Conservation (phyloP, 805 yeast genomes). For the Lipomyces chichibuensis region DNA sequence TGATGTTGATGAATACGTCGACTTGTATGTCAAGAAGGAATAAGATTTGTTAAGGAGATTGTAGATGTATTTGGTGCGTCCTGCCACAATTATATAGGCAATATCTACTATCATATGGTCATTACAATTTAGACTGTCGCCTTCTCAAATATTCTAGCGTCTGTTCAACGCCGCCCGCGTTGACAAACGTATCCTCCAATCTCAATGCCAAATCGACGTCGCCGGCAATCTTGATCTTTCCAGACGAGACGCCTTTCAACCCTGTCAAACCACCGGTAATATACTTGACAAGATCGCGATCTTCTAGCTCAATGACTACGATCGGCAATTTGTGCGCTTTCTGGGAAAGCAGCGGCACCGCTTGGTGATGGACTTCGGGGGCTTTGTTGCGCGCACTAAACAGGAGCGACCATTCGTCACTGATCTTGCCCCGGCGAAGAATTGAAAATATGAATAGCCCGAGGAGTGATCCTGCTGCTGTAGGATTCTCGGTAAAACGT, state of each 20-base stretch:
- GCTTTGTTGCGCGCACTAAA: constrained; percentile 11
- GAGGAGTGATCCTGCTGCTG: constrained; percentile 11
- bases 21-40: constrained; percentile 47
- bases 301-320: constrained; percentile 31
- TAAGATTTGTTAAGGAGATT: not conserved
- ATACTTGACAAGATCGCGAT: constrained; percentile 24
- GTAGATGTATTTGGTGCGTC: not conserved
- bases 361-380: constrained; percentile 24
- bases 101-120: not conserved
- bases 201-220: constrained; percentile 34
- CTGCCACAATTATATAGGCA: not conserved
- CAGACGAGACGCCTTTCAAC: constrained; percentile 29
- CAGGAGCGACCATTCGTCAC: constrained; percentile 30
- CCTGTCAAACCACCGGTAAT: constrained; percentile 32
- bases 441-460: constrained; percentile 30
- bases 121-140: constrained; percentile 7
- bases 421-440: constrained; percentile 13
- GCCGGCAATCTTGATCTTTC: constrained; percentile 30
- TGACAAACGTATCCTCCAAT: constrained; percentile 27
- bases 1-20: constrained; percentile 55
- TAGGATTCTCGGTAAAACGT: constrained; percentile 14
- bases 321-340: constrained; percentile 12
- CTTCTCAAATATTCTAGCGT: constrained; percentile 21
- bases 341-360: constrained; percentile 19
- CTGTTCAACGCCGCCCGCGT: constrained; percentile 27